Base-by-base conservation (phyloP, 177 flowering plant genomes). In the Tripterygium wilfordii region DNA sequence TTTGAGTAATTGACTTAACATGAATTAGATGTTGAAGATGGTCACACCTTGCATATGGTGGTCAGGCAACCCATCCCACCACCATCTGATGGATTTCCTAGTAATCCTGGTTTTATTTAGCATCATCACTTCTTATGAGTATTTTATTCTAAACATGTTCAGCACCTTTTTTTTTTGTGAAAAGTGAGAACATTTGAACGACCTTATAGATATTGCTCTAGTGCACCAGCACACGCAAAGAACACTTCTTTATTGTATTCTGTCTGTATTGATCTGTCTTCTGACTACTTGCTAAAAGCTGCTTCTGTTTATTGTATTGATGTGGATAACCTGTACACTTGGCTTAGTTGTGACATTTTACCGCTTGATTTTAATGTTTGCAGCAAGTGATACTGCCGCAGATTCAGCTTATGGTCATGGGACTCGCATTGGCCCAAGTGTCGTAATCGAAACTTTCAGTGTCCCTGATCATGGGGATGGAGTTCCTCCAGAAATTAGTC, bases 41-140 rank as follows among this genome's bases (percentile, higher is more conserved):
- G 98, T 36, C 98, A 91, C 60, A 91, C 98, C 40, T 63, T 91
- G 70, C 98, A 91, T 71, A 38, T 91, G 65, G 98, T 91, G 51
- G 95, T 78, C 39, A 72, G 98, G 62, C 84, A 87, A 44, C 95
- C 97, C 13, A 27, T 76, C 43, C 67, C 69, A 9, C 63, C 76
- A 39, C 55, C 83, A 51, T 49, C 77, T 18, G 88, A 72, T 40
- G 58, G 64, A 56, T 42, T 51, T 8, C 66, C 66, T 8, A 68
- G 64, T 64, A 53, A 63, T 54, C 50, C 82, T 78, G 97, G 92
- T 89, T 47, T 57, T 58, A 12, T 53, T 10, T 52, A 32, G 8
- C 25, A n/a, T 24, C 21, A 6, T 20, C 1, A 33, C 27, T 31
- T 19, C 24, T 54, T 48, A 6, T 16, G 17, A 26, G 25, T 15